Evolutionary conservation across 164 flowering plant species (phyloP).

Genomic region (Berberis vulgaris): DNA sequence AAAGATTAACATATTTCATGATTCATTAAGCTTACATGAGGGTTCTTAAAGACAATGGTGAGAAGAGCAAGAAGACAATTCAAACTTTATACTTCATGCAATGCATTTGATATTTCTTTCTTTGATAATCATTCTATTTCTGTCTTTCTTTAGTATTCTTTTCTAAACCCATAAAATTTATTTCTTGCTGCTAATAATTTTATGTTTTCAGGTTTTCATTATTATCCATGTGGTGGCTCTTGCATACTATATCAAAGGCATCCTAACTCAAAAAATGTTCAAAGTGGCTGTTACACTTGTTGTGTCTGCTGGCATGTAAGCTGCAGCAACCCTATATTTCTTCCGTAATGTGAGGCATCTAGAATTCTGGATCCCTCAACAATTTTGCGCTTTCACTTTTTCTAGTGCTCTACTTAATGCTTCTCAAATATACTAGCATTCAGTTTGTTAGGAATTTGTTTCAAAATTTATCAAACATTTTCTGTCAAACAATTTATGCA

Average conservation of each 20-base stretch:
- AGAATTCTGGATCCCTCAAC: neutral
- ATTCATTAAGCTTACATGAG: no score
- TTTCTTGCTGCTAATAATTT: conserved; percentile 1
- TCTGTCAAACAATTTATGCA: no score
- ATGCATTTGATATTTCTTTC: no score
- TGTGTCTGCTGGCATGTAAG: conserved; percentile 88
- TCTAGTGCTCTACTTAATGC: neutral
- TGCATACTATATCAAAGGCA: conserved; percentile 87
- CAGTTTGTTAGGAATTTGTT: no score
- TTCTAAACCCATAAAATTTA: neutral
- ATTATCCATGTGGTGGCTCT: conserved; percentile 95
- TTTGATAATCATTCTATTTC: neutral
- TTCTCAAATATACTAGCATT: no score
- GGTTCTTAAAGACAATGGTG: no score
- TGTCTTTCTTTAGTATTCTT: neutral
- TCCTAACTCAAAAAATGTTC: conserved; percentile 89
- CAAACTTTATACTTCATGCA: no score
- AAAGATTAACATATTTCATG: no score
- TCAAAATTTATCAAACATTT: no score
- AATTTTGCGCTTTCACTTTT: neutral
- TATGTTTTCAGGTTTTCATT: conserved; percentile 72
- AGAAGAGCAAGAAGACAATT: no score
- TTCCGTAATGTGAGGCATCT: neutral
- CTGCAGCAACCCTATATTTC: conserved; percentile 7
- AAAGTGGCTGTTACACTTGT: conserved; percentile 95